A percentile compares a stretch with the other conserved stretches of the same genome.
phyloP scores from a whole-genome alignment of 345 rosid species.

The Angophora floribunda region DNA sequence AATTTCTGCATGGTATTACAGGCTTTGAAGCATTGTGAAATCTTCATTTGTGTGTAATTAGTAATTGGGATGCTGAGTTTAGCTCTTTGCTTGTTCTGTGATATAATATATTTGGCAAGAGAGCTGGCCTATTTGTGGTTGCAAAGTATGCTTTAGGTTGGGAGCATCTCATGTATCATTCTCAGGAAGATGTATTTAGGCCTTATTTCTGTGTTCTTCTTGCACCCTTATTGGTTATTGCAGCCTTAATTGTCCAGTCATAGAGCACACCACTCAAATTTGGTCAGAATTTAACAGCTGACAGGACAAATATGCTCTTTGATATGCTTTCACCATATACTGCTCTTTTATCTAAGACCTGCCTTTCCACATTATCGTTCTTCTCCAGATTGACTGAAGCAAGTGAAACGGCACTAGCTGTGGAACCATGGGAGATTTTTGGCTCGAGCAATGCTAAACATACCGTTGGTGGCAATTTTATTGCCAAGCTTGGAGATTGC shows the following conservation, averaged over 20 bases:
- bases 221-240: not conserved
- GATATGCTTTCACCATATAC: not conserved
- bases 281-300: not conserved
- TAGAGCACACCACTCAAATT: not conserved
- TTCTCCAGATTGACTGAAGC: not conserved
- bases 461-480: not conserved
- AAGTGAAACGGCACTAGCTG: not conserved
- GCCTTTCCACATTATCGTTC: not conserved
- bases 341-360: not conserved
- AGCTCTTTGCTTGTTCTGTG: not conserved
- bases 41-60: not conserved
- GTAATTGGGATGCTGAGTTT: not conserved
- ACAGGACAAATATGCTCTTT: not conserved
- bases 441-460: not conserved
- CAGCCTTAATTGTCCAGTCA: not conserved
- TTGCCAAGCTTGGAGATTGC: not conserved
- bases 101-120: not conserved
- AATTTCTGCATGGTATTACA: not conserved
- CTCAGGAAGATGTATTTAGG: not conserved
- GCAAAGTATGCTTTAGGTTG: not conserved
- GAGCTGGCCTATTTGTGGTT: not conserved
- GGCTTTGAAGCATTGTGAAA: not conserved
- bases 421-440: not conserved
- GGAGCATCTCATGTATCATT: not conserved
- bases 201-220: not conserved